Evolutionary conservation across 345 rosid species (phyloP).

Genomic region (Eutrema japonicum): DNA sequence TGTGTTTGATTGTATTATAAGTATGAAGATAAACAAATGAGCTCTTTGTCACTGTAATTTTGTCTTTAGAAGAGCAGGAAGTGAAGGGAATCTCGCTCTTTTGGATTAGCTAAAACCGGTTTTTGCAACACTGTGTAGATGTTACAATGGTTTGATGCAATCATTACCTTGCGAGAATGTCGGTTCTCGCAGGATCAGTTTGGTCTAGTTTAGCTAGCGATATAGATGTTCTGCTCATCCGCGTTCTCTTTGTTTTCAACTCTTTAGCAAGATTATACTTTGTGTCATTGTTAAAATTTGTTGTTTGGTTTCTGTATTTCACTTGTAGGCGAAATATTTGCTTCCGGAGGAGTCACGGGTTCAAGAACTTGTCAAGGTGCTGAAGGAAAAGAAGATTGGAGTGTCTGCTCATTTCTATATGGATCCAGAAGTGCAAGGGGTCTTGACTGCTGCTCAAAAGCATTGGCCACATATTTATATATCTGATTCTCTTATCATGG

Average conservation of each 20-base stretch:
- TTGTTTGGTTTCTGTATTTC: conserved; percentile 7
- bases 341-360: conserved; percentile 74
- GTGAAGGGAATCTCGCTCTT: neutral
- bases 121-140: conserved; percentile 8
- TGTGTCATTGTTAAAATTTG: neutral
- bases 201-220: neutral
- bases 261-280: neutral
- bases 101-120: neutral
- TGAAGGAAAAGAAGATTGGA: conserved; percentile 90
- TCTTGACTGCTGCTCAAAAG: conserved; percentile 90
- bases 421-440: conserved; percentile 99
- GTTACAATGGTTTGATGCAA: neutral
- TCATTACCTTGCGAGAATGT: neutral
- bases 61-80: neutral
- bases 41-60: neutral
- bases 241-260: neutral
- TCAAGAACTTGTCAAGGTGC: conserved; percentile 63
- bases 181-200: neutral
- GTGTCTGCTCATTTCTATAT: conserved; percentile 92
- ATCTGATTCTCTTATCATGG: conserved; percentile 97
- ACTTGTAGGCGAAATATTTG: conserved; percentile 74
- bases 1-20: conserved; percentile 1
- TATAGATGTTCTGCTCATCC: neutral
- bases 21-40: conserved; percentile 1
- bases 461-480: conserved; percentile 91